Conservation (phyloP, 2,329 filamentous ascomycete genomes). For the Teratosphaeria zuluensis region DNA sequence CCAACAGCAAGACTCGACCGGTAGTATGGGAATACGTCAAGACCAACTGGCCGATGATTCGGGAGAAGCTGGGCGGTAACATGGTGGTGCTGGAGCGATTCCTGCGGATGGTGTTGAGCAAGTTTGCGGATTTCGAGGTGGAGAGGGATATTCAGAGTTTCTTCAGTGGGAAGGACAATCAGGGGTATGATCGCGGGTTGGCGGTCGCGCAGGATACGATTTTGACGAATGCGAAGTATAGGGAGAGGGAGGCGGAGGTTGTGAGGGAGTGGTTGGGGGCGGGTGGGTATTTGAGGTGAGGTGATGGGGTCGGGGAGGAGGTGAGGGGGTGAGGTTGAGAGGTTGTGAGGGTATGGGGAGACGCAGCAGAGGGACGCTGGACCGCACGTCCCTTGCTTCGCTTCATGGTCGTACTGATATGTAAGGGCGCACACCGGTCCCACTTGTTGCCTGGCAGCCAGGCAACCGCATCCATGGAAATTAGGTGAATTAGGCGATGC, state of each 20-base stretch:
- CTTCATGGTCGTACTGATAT: too few species aligned
- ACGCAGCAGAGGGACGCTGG: too few species aligned
- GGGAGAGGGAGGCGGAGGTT: conserved; percentile 60
- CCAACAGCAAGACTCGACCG: conserved; percentile 62
- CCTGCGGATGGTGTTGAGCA: conserved; percentile 64
- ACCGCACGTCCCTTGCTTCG: too few species aligned
- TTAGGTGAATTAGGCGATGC: too few species aligned
- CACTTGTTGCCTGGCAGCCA: too few species aligned
- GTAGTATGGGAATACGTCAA: conserved; percentile 81
- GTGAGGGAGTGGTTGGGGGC: conserved; percentile 70
- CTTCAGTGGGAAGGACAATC: conserved; percentile 78
- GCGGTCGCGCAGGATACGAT: conserved; percentile 81
- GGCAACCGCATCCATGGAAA: too few species aligned
- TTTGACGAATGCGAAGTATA: conserved; percentile 72
- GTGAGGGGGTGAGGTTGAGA: neutral
- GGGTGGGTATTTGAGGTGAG: conserved; percentile 44
- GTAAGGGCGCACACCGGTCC: too few species aligned
- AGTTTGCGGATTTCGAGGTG: conserved; percentile 62
- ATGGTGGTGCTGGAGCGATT: conserved; percentile 85
- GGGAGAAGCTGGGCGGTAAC: conserved; percentile 64
- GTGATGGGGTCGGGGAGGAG: neutral
- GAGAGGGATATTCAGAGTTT: conserved; percentile 72
- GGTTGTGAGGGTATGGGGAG: neutral
- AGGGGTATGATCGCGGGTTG: conserved; percentile 75
- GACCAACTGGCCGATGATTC: conserved; percentile 67